phyloP scores from a whole-genome alignment of 2,329 filamentous ascomycete genomes.

The Monosporascus cannonballus region DNA sequence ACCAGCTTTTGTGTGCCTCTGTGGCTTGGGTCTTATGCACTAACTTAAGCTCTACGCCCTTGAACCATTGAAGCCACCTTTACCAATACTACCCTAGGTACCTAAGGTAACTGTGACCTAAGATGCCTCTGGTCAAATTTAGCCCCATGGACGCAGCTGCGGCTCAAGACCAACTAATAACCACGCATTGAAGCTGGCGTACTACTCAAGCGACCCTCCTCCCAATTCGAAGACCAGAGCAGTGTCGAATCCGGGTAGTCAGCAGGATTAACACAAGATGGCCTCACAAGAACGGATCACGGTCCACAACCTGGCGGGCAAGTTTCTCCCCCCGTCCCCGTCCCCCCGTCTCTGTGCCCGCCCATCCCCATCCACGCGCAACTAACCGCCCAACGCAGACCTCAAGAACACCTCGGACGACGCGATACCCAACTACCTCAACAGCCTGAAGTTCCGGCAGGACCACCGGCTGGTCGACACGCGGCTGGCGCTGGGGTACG shows the following conservation, averaged over 20 bases:
- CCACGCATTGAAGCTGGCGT: too few species aligned
- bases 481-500: conserved; percentile 76
- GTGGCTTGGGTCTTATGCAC: background rate
- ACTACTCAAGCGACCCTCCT: too few species aligned
- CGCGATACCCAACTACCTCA: conserved; percentile 88
- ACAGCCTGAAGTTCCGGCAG: conserved; percentile 77
- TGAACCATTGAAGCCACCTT: background rate
- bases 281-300: conserved; percentile 51
- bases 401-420: conserved; percentile 97
- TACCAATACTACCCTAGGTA: background rate
- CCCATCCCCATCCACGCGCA: conserved; percentile 7
- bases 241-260: too few species aligned
- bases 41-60: too few species aligned
- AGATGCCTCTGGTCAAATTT: too few species aligned
- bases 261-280: conserved; percentile 23
- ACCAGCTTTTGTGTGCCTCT: background rate
- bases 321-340: conserved; percentile 6
- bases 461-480: conserved; percentile 76
- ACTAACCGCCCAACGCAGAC: conserved; percentile 46
- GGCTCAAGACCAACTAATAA: too few species aligned
- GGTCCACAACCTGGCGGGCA: conserved; percentile 63
- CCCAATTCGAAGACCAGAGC: too few species aligned
- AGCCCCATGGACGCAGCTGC: too few species aligned
- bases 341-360: background rate
- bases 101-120: too few species aligned